Evolutionary conservation across 2,329 filamentous ascomycete species (phyloP), one percentile per base, ranked within the genome.

Genomic region (Ceratocystis smalleyi): DNA sequence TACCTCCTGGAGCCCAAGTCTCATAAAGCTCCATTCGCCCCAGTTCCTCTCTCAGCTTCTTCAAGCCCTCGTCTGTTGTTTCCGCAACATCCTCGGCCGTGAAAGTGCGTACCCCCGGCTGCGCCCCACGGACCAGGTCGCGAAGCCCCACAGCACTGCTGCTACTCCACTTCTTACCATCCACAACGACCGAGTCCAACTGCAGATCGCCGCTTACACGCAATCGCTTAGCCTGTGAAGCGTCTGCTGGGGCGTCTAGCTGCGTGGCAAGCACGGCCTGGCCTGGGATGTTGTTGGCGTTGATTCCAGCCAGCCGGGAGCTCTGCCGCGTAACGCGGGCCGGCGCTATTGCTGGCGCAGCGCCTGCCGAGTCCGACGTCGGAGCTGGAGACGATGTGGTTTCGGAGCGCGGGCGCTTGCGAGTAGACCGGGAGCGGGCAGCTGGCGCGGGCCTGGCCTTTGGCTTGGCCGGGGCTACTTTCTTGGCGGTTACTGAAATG

Each of bases 31-130:
- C 78, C 22, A 99, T 74, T 0, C 82, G 79, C 67, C 83, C 86
- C 87, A 97, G 91, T 57, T 84, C 85, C 72, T 89, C 78, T 40
- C 92, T 78, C 64, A 96, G 69, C 0, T 81, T 81, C 71, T 86
- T 88, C 6, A 97, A 71, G 24, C 86, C 85, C 69, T 88, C 85
- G 70, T 96, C 85, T 0, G 82, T 85, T 0, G 89, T 95, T 67
- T 89, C 83, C 67, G 86, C 85, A 3, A 94, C 81, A 73, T 96
- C 88, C 0, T 91, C 85, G n/a, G 88, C 84, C 0, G 83, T 86
- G 71, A 97, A 97, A 0, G 92, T 97, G 22, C 90, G 79, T 63
- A 90, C 81, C 59, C 92, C 89, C 0, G 91, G 90, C 68, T 88
- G 84, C 0, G 91, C 89, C 1, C 81, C 89, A 71, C 81, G 81